Evolutionary conservation across 106 monocot genomes (phyloP).

Genomic region (Vanilla planifolia): DNA sequence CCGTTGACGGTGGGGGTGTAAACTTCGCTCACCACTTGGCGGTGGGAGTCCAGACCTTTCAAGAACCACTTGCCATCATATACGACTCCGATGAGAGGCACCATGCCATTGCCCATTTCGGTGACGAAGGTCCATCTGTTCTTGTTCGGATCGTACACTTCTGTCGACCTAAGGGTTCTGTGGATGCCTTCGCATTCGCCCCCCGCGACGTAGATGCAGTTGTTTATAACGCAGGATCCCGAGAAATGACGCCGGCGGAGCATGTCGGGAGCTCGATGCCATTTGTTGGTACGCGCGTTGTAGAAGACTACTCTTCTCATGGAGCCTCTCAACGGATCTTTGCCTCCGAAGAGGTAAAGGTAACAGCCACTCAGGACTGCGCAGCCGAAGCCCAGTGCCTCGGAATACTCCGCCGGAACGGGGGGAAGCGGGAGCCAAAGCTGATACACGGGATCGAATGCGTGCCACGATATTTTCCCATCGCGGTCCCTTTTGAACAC

Average conservation of each 20-base stretch:
- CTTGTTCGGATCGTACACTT: constrained; percentile 28
- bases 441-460: constrained; percentile 27
- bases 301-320: constrained; percentile 34
- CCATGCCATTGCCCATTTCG: constrained; percentile 21
- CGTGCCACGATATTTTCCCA: constrained; percentile 29
- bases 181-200: constrained; percentile 28
- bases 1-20: constrained; percentile 10
- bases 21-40: constrained; percentile 19
- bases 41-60: constrained; percentile 21
- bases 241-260: constrained; percentile 20
- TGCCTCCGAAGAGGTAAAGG: constrained; percentile 34
- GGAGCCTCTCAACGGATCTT: constrained; percentile 24
- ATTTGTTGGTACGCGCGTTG: constrained; percentile 26
- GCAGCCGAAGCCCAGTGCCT: constrained; percentile 29
- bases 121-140: constrained; percentile 16
- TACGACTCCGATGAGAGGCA: constrained; percentile 23
- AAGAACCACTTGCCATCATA: constrained; percentile 28
- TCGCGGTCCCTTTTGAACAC: constrained; percentile 27
- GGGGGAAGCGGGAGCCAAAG: constrained; percentile 32
- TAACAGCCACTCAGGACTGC: constrained; percentile 29
- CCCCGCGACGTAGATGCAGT: constrained; percentile 27
- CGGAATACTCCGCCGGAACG: constrained; percentile 23
- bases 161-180: constrained; percentile 16
- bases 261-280: constrained; percentile 34
- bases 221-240: constrained; percentile 30